These are phyloP conservation scores for Crithidia thermophila DNA, from an alignment of 208 protist genomes.

Conservation along the genomic window DNA sequence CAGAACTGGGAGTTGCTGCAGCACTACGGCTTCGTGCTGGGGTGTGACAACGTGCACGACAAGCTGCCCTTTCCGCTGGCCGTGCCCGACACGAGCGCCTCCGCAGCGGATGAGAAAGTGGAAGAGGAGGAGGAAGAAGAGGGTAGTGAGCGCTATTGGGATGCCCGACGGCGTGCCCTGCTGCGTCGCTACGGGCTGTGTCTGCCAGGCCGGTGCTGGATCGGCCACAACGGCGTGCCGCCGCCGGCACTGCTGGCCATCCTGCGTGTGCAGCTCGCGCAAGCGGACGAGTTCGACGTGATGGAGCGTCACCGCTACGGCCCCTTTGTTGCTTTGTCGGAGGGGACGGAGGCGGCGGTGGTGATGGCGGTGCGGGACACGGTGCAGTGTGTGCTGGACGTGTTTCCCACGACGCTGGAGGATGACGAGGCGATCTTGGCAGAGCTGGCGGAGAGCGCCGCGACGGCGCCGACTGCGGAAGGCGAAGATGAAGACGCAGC, in stretches of 20 bases:
- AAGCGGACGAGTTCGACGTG: constrained; percentile 63
- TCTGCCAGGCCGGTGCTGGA: constrained; percentile 62
- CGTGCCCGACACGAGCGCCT: constrained; percentile 3
- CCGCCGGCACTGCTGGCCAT: constrained; percentile 70
- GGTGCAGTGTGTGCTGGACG: constrained; percentile 52
- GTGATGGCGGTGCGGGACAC: constrained; percentile 51
- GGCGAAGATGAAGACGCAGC: constrained; percentile 17
- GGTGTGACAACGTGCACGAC: constrained; percentile 74
- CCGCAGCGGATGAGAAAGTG: background rate
- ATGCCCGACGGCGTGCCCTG: constrained; percentile 48
- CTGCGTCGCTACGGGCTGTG: constrained; percentile 54
- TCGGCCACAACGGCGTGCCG: constrained; percentile 56
- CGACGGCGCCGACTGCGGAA: background rate
- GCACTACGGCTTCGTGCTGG: constrained; percentile 91
- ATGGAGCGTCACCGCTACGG: constrained; percentile 54
- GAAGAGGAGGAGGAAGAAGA: background rate
- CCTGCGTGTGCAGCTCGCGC: constrained; percentile 74
- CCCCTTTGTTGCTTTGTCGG: constrained; percentile 58
- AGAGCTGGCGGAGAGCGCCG: constrained; percentile 10
- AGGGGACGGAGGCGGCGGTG: constrained; percentile 57
- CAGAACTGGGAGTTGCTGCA: constrained; percentile 93
- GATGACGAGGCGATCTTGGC: constrained; percentile 61
- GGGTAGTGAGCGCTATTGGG: constrained; percentile 38
- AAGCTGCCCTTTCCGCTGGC: constrained; percentile 82
- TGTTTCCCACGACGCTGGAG: constrained; percentile 65